phyloP scores from a whole-genome alignment of 495 filamentous ascomycete genomes.

The Penicillium lividum region DNA sequence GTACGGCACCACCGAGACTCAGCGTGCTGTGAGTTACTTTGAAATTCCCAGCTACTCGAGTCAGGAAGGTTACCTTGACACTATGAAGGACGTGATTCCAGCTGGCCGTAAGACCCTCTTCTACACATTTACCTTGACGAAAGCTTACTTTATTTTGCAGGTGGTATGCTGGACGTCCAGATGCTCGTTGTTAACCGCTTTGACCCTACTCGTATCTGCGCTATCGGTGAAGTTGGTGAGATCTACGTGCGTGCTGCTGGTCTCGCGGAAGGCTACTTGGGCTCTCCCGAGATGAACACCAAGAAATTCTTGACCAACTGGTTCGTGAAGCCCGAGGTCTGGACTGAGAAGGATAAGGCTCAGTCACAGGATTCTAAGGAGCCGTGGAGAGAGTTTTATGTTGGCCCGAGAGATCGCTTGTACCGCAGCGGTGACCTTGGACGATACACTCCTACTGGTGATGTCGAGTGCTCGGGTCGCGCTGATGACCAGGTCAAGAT shows the following conservation, averaged over 20 bases:
- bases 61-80: conserved; percentile 68
- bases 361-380: conserved; percentile 33
- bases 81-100: conserved; percentile 77
- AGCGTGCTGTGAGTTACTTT: conserved; percentile 83
- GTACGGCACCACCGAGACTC: conserved; percentile 92
- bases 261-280: conserved; percentile 85
- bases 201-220: conserved; percentile 70
- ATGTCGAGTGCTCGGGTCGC: conserved; percentile 73
- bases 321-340: conserved; percentile 76
- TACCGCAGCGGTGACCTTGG: conserved; percentile 86
- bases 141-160: not conserved
- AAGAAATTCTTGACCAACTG: conserved; percentile 87
- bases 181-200: conserved; percentile 85
- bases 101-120: conserved; percentile 55
- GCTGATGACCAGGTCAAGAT: conserved; percentile 95
- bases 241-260: conserved; percentile 88
- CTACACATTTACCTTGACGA: not conserved
- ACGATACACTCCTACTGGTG: conserved; percentile 69
- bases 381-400: conserved; percentile 77
- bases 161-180: conserved; percentile 90
- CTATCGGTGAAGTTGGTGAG: conserved; percentile 81
- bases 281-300: conserved; percentile 65
- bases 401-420: conserved; percentile 82
- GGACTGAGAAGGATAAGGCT: conserved; percentile 65
- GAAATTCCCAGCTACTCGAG: conserved; percentile 71